Evolutionary conservation across 805 yeast species (phyloP), one percentile per base, ranked within the genome.

Genomic region (Cyberlindnera euphorbiae): DNA sequence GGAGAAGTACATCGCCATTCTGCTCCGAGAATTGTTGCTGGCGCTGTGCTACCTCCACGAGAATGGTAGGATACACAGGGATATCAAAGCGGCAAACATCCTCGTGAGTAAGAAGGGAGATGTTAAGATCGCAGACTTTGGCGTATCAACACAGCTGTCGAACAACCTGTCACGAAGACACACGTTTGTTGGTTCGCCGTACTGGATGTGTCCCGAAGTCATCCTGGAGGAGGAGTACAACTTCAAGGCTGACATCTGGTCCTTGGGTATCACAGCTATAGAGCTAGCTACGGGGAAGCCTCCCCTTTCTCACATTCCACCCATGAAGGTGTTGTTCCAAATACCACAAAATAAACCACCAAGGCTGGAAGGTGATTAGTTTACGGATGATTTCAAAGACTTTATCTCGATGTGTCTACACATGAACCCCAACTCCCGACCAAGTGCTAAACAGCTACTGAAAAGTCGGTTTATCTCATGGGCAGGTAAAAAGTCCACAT

Each of bases 161-260:
- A 79, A 71, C 45, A 77, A 78, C 47, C 50, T 77, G 41, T 68
- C 82, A 28, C 73, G 81, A 51, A 69, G 98, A 47, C 66, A 70
- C 55, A 75, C 81, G 0, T 67, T 74, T 52, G 79, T 75, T 7
- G 95, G 95, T 1, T 83, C 94, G 0, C 94, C 94, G 1, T 93
- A 88, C 58, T 93, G 98, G 98, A 93, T 93, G 98, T 96, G 97
- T 0, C 98, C 98, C 0, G 98, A 90, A 59, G 97, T 90, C 23
- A 90, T 90, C 26, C 68, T 84, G 57, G 97, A 89, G 59, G 94
- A 90, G 32, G 86, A 81, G 16, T 73, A 79, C 28, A 94, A 85
- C 59, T 74, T 80, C 38, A 89, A 82, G 60, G 98, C 96, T 0
- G 99, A 93, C 58, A 85, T 93, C 10, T 93, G 99, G 99, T 89